Base-by-base conservation (phyloP, 108 stramenopile species). In the Cyclotella atomus region DNA sequence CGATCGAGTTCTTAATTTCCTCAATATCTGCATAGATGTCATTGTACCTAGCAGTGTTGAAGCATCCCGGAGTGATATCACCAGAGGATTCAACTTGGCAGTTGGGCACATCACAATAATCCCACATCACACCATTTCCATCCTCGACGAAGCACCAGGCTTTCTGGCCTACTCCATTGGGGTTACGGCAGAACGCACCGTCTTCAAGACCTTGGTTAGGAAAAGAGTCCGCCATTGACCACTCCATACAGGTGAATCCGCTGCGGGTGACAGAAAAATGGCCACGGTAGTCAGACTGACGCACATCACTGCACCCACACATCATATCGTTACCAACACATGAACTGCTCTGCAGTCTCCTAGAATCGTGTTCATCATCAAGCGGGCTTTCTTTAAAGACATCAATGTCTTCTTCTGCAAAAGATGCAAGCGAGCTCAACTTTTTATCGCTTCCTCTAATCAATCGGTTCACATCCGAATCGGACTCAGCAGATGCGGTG, bases 131-230 rank as follows among this genome's bases (percentile, higher is more conserved):
- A 35, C 19, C 19, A 28, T 25, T 41, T 12, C 38, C 44, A 10
- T 59, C 44, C 17, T 75, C 74, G 28, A 67, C 65, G 46, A 67
- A 75, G 27, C 74, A 75, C 65, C 65, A 75, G 9, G 74, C 74
- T 38, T 50, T 34, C 6, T 44, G 21, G 19, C 49, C 65, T 17
- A 43, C 57, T 41, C 29, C 34, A 28, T 49, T 59, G 3, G 74
- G 74, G 50, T 75, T 75, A 23, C 74, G 56, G 43, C 74, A 75
- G 14, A 30, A 46, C 3, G 65, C 29, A 21, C 66, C 65, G 35
- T 75, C 74, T 0, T 75, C 74, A 9, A 75, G 34, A 2, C 74
- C 74, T 49, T 67, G 24, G 17, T 45, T 35, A 0, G 65, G 74
- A n/a, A 33, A 75, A 21, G 14, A 59, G 3, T 34, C 10, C 21